Conservation (phyloP, 768 basidiomycete species). For the Lactifluus volemus region DNA sequence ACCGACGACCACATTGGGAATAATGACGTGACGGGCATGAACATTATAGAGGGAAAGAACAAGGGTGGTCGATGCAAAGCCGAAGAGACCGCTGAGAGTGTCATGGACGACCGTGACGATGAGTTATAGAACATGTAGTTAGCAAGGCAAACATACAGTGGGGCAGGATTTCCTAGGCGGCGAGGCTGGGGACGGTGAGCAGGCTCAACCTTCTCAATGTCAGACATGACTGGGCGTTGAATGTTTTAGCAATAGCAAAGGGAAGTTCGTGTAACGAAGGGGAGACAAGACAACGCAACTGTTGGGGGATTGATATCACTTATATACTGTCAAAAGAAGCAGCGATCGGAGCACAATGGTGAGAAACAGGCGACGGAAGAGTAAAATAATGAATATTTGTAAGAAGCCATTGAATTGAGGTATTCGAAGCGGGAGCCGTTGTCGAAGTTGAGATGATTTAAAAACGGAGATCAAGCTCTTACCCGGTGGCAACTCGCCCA, state of each 20-base stretch:
- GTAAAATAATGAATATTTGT: too few species aligned
- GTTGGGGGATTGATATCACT: not conserved
- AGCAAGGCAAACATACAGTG: conserved; percentile 34
- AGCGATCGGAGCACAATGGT: too few species aligned
- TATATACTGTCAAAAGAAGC: not conserved
- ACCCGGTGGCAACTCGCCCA: too few species aligned
- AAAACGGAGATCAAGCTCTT: too few species aligned
- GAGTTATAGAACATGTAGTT: not conserved
- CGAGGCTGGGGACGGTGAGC: conserved; percentile 1
- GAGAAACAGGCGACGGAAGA: too few species aligned
- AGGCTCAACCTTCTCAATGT: conserved; percentile 27
- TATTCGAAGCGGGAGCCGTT: too few species aligned
- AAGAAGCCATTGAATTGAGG: too few species aligned
- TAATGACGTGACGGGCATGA: conserved; percentile 41
- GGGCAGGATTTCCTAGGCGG: conserved; percentile 51
- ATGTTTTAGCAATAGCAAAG: not conserved
- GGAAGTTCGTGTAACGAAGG: not conserved
- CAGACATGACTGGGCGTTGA: conserved; percentile 25
- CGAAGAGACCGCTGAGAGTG: conserved; percentile 55
- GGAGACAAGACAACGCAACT: not conserved
- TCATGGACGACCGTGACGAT: conserved; percentile 34
- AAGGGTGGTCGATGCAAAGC: conserved; percentile 79
- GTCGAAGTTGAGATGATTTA: too few species aligned
- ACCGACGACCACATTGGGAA: conserved; percentile 69
- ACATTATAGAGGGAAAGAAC: conserved; percentile 72